Conservation (phyloP, 306 rosid species). For the Bauhinia variegata region DNA sequence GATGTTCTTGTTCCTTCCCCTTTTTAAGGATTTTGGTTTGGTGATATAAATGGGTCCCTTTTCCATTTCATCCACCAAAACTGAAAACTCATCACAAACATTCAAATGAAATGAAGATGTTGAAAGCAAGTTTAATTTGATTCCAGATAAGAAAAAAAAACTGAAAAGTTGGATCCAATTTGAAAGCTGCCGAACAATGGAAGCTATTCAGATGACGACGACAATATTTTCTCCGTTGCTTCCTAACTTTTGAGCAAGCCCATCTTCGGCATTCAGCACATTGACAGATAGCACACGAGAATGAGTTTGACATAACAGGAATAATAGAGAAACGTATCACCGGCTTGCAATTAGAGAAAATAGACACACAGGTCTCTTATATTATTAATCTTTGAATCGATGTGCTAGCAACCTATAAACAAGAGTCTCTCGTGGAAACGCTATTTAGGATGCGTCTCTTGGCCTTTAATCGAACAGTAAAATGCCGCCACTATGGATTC, state of each 20-base stretch:
- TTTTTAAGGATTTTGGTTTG: not conserved
- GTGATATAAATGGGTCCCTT: too few species aligned
- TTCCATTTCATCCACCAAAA: too few species aligned
- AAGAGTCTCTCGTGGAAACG: conserved; percentile 38
- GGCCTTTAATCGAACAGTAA: conserved; percentile 40
- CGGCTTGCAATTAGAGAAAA: conserved; percentile 34
- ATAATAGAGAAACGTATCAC: conserved; percentile 37
- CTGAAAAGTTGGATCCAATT: too few species aligned
- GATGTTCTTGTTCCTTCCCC: not conserved
- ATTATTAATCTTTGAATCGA: conserved; percentile 39
- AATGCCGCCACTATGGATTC: conserved; percentile 41
- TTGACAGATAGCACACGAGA: not conserved
- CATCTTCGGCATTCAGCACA: conserved; percentile 33
- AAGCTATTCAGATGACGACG: conserved; percentile 25
- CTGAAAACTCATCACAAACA: too few species aligned
- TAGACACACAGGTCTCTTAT: not conserved
- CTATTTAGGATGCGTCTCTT: conserved; percentile 36
- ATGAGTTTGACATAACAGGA: conserved; percentile 15
- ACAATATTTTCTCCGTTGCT: conserved; percentile 36
- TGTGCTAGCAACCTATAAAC: conserved; percentile 10
- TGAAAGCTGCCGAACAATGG: conserved; percentile 33
- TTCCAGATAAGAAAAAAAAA: too few species aligned
- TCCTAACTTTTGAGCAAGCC: conserved; percentile 36
- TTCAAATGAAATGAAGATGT: too few species aligned
- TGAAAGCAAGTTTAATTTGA: too few species aligned